These are phyloP conservation scores for Cutaneotrichosporon cutaneum DNA, from an alignment of 1,284 basidiomycete species.

Conservation along the genomic window DNA sequence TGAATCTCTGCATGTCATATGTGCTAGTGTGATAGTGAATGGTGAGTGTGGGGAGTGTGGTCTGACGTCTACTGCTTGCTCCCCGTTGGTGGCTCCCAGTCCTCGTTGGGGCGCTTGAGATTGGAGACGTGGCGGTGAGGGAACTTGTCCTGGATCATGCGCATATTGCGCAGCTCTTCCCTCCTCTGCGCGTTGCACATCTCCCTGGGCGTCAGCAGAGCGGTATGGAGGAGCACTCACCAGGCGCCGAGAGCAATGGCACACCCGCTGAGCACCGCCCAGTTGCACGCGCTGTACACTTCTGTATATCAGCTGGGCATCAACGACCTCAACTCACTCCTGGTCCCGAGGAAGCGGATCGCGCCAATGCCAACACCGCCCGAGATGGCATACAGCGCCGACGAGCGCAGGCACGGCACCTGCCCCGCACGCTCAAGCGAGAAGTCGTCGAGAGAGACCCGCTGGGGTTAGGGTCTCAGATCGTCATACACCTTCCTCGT, in stretches of 20 bases:
- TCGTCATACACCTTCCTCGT: neutral
- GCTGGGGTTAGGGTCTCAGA: conserved; percentile 12
- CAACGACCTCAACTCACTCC: conserved; percentile 33
- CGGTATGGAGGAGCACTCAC: conserved; percentile 26
- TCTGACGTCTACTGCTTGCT: neutral
- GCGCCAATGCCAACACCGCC: conserved; percentile 46
- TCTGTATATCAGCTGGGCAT: conserved; percentile 7
- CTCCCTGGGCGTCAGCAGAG: conserved; percentile 33
- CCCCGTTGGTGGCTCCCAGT: conserved; percentile 14
- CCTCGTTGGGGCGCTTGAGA: conserved; percentile 29
- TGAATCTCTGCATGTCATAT: conserved; percentile 30
- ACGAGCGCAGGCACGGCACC: conserved; percentile 48
- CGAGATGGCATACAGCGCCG: conserved; percentile 50
- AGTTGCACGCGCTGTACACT: conserved; percentile 33
- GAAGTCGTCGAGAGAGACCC: conserved; percentile 22
- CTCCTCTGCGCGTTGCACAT: conserved; percentile 43
- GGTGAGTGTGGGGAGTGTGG: neutral
- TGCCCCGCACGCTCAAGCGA: conserved; percentile 35
- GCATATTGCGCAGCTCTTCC: conserved; percentile 47
- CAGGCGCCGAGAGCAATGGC: conserved; percentile 38
- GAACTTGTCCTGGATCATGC: conserved; percentile 48
- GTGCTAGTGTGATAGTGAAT: conserved; percentile 11
- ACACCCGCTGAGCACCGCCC: conserved; percentile 36
- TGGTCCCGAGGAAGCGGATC: conserved; percentile 43
- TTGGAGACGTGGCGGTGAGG: conserved; percentile 50